phyloP scores from a whole-genome alignment of 495 filamentous ascomycete genomes.

The Xylaria sp. region DNA sequence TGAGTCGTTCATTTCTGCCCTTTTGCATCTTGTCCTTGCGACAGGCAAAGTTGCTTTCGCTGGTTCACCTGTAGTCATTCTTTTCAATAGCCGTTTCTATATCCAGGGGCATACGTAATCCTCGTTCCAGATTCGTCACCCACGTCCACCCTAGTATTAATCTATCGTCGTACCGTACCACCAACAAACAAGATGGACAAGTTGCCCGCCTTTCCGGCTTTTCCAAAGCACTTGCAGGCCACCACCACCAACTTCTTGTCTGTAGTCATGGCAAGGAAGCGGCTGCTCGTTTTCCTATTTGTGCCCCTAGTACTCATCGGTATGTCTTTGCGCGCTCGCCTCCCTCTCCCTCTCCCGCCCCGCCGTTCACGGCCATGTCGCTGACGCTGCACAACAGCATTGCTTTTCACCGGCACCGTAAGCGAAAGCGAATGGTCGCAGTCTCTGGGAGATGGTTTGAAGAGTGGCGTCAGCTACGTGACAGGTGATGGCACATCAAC shows the following conservation, averaged over 20 bases:
- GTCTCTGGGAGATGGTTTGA: conserved; percentile 40
- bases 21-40: conserved; percentile 25
- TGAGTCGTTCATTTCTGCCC: background rate
- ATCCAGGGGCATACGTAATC: conserved; percentile 22
- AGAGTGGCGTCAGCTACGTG: conserved; percentile 41
- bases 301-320: conserved; percentile 41
- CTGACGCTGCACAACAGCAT: conserved; percentile 23
- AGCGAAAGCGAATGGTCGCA: conserved; percentile 43
- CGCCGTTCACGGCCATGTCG: background rate
- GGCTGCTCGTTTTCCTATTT: conserved; percentile 39
- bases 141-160: conserved; percentile 12
- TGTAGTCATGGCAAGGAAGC: conserved; percentile 42
- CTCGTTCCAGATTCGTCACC: conserved; percentile 9
- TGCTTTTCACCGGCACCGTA: conserved; percentile 40
- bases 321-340: conserved; percentile 13
- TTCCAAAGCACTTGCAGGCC: conserved; percentile 27
- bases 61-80: conserved; percentile 25
- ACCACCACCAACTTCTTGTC: conserved; percentile 33
- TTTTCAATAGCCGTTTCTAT: conserved; percentile 18
- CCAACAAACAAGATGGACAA: conserved; percentile 34
- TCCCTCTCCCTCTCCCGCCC: background rate
- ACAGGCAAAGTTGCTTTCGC: conserved; percentile 14
- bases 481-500: conserved; percentile 39
- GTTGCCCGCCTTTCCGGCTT: conserved; percentile 30
- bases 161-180: conserved; percentile 7